Base-by-base conservation (phyloP, 2,329 filamentous ascomycete species). In the Helminthosporium solani region DNA sequence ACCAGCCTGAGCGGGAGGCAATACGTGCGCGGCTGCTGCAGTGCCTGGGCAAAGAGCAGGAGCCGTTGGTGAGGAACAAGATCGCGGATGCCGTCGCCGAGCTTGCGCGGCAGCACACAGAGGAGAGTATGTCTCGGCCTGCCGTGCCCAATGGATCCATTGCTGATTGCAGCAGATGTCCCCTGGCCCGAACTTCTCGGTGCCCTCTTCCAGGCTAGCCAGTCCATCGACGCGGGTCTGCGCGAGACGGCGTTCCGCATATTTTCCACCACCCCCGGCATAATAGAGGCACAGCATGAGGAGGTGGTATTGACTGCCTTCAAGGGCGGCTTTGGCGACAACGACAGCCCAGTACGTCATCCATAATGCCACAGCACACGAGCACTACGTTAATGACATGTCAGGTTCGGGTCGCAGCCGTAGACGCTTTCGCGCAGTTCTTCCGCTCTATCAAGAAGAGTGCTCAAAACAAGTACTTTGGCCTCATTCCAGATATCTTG, bases 41-140 rank as follows among this genome's bases (percentile, higher is more conserved):
- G 63, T 84, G 83, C 42, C 78, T 96, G 42, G 83, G 83, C 47
- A 78, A 77, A 51, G 94, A 97, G 74, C 76, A 81, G 18, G 82
- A 87, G 52, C 81, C 84, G 51, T 77, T 82, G 31, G 88, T 96
- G 37, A 82, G 94, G 62, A 94, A 96, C 75, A 99, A 99, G 73
- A 88, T 97, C 67, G 94, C 91, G 60, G 94, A 99, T 73, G 90
- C 92, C n/a, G 88, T 97, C 52, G 94, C 94, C 19, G 94, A 99
- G 73, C 80, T 99, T 50, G 94, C 92, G 35, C 84, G 94, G 63
- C 90, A 99, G 75, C 96, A 96, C 73, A 87, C 88, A 35, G 94
- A 97, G 62, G 90, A 87, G 64, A 86, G 90, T 95, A 79, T 70
- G 85, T 75, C 46, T 28, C 37, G 35, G 30, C 40, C 16, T 36